phyloP scores from a whole-genome alignment of 164 flowering plant species.

The Warburgia ugandensis region DNA sequence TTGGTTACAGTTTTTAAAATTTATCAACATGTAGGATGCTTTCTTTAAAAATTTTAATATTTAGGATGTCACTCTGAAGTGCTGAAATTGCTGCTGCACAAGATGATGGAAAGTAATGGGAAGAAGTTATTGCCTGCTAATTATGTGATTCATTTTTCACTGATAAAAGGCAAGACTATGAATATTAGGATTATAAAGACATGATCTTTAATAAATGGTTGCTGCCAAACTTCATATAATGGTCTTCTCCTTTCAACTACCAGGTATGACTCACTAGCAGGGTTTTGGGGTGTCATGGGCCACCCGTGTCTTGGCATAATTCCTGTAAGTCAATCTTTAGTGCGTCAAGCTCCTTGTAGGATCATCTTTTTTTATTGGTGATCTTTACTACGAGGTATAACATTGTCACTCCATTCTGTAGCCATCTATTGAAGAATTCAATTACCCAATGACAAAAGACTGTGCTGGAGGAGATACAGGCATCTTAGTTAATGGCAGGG shows the following conservation, averaged over 20 bases:
- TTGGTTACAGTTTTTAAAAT: no score
- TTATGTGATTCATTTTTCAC: background rate
- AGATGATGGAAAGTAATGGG: background rate
- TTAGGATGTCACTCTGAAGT: no score
- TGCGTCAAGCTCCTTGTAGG: no score
- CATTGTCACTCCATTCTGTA: constrained; percentile 29
- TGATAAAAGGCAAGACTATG: background rate
- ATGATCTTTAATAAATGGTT: background rate
- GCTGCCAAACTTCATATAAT: background rate
- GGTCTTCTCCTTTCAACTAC: constrained; percentile 4
- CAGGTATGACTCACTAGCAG: constrained; percentile 81
- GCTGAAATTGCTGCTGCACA: background rate
- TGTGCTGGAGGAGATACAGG: constrained; percentile 61
- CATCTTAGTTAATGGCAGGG: constrained; percentile 85
- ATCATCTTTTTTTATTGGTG: no score
- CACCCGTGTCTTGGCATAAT: constrained; percentile 82
- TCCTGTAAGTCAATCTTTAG: constrained; percentile 43
- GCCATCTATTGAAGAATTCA: constrained; percentile 81
- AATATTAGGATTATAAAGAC: background rate
- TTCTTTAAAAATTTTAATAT: background rate
- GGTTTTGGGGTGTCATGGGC: constrained; percentile 83
- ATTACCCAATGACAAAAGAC: constrained; percentile 52
- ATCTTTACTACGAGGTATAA: no score
- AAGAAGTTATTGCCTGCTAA: background rate
- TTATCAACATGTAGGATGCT: background rate